phyloP scores from a whole-genome alignment of 495 filamentous ascomycete species.

The Hyaloscypha variabilis region DNA sequence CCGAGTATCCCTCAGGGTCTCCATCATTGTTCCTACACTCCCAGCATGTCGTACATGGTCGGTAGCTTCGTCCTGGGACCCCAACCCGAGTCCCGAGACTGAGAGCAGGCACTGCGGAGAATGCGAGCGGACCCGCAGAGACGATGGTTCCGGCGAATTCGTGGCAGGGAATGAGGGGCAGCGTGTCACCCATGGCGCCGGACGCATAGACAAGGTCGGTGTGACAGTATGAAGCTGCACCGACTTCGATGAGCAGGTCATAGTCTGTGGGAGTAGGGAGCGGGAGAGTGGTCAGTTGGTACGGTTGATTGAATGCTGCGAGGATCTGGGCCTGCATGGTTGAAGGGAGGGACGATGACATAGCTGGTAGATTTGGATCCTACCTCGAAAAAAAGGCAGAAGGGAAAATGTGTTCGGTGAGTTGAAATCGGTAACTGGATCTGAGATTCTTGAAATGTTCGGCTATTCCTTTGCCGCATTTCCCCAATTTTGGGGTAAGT shows the following conservation, averaged over 20 bases:
- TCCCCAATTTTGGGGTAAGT: too few relatives aligned
- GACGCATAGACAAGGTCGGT: slow-evolving; percentile 55
- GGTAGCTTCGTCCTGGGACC: slow-evolving; percentile 47
- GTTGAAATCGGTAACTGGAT: too few relatives aligned
- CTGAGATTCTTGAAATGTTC: too few relatives aligned
- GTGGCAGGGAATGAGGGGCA: slow-evolving; percentile 57
- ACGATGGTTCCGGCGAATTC: slow-evolving; percentile 49
- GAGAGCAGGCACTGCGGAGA: neutral
- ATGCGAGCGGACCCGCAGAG: neutral
- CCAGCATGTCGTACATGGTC: slow-evolving; percentile 48
- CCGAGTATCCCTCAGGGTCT: slow-evolving; percentile 45
- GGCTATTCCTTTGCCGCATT: too few relatives aligned
- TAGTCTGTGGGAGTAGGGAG: slow-evolving; percentile 46
- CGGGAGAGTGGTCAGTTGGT: slow-evolving; percentile 38
- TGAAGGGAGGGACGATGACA: neutral
- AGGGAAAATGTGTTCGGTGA: too few relatives aligned
- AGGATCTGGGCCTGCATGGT: neutral
- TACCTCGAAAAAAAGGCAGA: too few relatives aligned
- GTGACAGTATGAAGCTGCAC: slow-evolving; percentile 61
- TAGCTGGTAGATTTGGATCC: neutral
- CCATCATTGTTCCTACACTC: slow-evolving; percentile 47
- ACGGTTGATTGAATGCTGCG: slow-evolving; percentile 46
- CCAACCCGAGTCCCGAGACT: slow-evolving; percentile 45
- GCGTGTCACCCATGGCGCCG: slow-evolving; percentile 38
- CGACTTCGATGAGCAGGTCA: slow-evolving; percentile 59